These are phyloP conservation scores for Melastoma malabathricum DNA, from an alignment of 345 rosid species.

Conservation along the genomic window DNA sequence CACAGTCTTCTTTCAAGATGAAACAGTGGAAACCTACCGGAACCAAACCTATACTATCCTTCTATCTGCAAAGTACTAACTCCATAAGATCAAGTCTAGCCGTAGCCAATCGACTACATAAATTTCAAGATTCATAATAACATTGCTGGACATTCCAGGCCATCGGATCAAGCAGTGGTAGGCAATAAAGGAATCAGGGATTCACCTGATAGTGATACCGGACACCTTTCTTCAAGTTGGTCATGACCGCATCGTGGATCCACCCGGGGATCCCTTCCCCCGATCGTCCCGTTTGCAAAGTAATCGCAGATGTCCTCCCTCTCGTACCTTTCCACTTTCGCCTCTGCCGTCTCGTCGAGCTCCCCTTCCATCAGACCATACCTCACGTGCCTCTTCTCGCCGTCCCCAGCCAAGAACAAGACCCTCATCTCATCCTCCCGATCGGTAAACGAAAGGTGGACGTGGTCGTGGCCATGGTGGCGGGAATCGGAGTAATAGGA, in stretches of 20 bases:
- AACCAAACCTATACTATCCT: too few species aligned
- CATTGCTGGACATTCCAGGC: too few species aligned
- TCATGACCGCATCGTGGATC: constrained; percentile 59
- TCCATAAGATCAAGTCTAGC: too few species aligned
- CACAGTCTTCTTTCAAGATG: too few species aligned
- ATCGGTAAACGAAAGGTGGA: constrained; percentile 60
- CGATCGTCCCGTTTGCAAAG: constrained; percentile 56
- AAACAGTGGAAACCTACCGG: too few species aligned
- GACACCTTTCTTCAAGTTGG: constrained; percentile 39
- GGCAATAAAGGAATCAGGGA: not conserved
- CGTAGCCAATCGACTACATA: too few species aligned
- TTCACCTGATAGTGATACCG: constrained; percentile 67
- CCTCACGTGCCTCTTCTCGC: constrained; percentile 41
- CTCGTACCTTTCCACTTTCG: constrained; percentile 64
- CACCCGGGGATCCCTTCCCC: constrained; percentile 98
- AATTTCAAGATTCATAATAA: too few species aligned
- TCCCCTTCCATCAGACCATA: constrained; percentile 46
- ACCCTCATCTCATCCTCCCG: constrained; percentile 67
- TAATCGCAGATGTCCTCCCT: constrained; percentile 62
- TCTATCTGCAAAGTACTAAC: too few species aligned
- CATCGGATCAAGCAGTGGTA: too few species aligned
- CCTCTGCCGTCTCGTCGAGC: constrained; percentile 15
- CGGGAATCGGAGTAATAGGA: constrained; percentile 65
- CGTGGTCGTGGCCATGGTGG: constrained; percentile 60
- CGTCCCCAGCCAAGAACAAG: constrained; percentile 56